phyloP scores from a whole-genome alignment of 495 filamentous ascomycete species.

The Aspergillus indologenus region DNA sequence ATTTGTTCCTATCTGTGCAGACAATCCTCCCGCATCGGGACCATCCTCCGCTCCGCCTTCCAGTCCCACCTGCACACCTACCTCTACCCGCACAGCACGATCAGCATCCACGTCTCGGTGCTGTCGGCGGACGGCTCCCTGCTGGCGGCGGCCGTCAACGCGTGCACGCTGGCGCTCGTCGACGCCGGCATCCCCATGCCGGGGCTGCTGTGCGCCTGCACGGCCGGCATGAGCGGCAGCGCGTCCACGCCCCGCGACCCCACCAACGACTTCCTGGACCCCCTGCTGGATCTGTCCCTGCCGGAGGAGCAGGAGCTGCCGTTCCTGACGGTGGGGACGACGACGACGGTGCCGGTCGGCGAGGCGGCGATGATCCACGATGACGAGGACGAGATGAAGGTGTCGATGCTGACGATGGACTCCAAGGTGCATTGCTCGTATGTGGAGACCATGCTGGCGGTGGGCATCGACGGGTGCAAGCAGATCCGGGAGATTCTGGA shows the following conservation, averaged over 20 bases:
- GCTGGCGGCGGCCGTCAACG: slow-evolving; percentile 86
- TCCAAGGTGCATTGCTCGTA: slow-evolving; percentile 70
- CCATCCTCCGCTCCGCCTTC: slow-evolving; percentile 71
- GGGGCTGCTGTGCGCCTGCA: slow-evolving; percentile 85
- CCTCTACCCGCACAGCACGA: slow-evolving; percentile 85
- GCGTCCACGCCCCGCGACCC: slow-evolving; percentile 52
- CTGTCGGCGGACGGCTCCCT: slow-evolving; percentile 90
- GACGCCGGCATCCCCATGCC: slow-evolving; percentile 95
- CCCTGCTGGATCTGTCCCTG: slow-evolving; percentile 80
- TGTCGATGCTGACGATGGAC: slow-evolving; percentile 80
- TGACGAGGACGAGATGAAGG: slow-evolving; percentile 57
- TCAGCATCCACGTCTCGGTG: slow-evolving; percentile 77
- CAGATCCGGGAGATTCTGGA: slow-evolving; percentile 74
- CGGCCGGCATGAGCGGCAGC: slow-evolving; percentile 70
- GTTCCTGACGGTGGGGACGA: slow-evolving; percentile 78
- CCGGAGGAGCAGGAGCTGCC: slow-evolving; percentile 90
- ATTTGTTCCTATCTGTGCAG: slow-evolving; percentile 41
- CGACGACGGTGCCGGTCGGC: slow-evolving; percentile 51
- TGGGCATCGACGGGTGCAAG: slow-evolving; percentile 87
- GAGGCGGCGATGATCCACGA: slow-evolving; percentile 38
- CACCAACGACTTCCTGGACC: slow-evolving; percentile 71
- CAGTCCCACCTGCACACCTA: slow-evolving; percentile 72
- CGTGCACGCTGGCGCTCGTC: slow-evolving; percentile 84
- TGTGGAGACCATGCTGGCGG: slow-evolving; percentile 86
- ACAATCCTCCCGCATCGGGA: slow-evolving; percentile 75